phyloP scores from a whole-genome alignment of 768 basidiomycete genomes.

The Auriscalpium microsporum region DNA sequence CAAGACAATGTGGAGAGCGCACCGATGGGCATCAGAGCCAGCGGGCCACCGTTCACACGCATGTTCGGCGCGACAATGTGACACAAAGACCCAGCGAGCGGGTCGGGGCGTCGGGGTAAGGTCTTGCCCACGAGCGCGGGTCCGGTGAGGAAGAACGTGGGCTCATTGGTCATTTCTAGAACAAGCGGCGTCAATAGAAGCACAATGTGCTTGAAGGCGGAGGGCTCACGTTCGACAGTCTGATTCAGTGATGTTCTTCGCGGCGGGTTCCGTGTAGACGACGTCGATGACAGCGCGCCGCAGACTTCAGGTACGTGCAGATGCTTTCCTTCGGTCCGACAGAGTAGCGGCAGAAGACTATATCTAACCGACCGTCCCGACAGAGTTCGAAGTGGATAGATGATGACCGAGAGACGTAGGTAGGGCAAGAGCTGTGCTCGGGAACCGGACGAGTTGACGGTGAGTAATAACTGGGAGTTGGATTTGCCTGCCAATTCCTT shows the following conservation, averaged over 20 bases:
- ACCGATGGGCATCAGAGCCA: constrained; percentile 26
- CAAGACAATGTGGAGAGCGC: background rate
- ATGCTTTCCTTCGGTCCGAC: too few relatives aligned
- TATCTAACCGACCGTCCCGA: too few relatives aligned
- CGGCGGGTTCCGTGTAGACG: background rate
- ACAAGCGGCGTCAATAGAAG: background rate
- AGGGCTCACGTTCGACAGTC: constrained; percentile 6
- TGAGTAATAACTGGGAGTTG: too few relatives aligned
- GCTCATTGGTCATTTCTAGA: constrained; percentile 2
- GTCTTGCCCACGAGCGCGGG: constrained; percentile 7
- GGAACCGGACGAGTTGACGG: too few relatives aligned
- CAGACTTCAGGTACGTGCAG: too few relatives aligned
- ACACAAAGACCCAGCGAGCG: constrained; percentile 19
- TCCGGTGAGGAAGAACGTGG: constrained; percentile 9
- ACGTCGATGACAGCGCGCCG: background rate
- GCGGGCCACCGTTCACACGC: constrained; percentile 15
- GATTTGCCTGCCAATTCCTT: too few relatives aligned
- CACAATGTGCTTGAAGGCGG: background rate
- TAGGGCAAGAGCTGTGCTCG: too few relatives aligned
- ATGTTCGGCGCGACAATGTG: constrained; percentile 24
- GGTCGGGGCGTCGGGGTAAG: constrained; percentile 26
- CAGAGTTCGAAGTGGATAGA: too few relatives aligned
- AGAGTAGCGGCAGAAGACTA: too few relatives aligned
- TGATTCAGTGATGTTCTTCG: background rate
- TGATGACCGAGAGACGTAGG: too few relatives aligned